Base-by-base conservation (phyloP, 2,329 filamentous ascomycete species). In the Colletotrichum somersetense region DNA sequence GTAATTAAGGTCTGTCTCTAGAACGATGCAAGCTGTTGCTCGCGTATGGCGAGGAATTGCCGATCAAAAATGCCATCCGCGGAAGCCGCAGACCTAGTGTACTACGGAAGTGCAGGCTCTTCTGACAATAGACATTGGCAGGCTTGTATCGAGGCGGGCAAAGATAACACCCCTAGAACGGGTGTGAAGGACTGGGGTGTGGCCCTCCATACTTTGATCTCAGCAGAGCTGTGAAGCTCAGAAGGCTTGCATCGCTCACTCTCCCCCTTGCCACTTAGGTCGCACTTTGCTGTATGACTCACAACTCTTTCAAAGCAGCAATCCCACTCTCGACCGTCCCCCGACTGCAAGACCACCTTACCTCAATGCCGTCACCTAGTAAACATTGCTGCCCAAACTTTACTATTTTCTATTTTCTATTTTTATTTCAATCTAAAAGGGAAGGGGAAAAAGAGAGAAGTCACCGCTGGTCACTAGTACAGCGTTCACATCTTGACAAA, bases 311-410 rank as follows among this genome's bases (percentile, higher is more conserved):
- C 14, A 33, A 53, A 33, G 10, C 18, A n/a, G 33, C 52, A 35
- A 30, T 33, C 26, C 10, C 14, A 14, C 23, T 58, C n/a, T 40
- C 14, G 33, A 58, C 56, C 35, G 40, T 3, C 8, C 26, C 56
- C n/a, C 35, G 11, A n/a, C 14, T 26, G 6, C 14, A 11, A 20
- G 6, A 42, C 33, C 42, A 23, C n/a, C 46, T 11, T 30, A 5
- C n/a, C 38, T 57, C 55, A 3, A 40, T 23, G 6, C 12, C 20
- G 30, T 52, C 59, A 44, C 5, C n/a, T 3, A 20, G n/a, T 7
- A 33, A 42, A 63, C 5, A 30, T 53, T 63, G 35, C 61, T 63
- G 61, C 61, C 48, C 61, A 38, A 62, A 11, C 8, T 11, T 2
- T 30, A 4, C 30, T 30, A 30, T 4, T 30, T 30, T 30, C 26